Evolutionary conservation across 192 early-diverging fungal genomes (phyloP).

Genomic region (Lobosporangium transversale): DNA sequence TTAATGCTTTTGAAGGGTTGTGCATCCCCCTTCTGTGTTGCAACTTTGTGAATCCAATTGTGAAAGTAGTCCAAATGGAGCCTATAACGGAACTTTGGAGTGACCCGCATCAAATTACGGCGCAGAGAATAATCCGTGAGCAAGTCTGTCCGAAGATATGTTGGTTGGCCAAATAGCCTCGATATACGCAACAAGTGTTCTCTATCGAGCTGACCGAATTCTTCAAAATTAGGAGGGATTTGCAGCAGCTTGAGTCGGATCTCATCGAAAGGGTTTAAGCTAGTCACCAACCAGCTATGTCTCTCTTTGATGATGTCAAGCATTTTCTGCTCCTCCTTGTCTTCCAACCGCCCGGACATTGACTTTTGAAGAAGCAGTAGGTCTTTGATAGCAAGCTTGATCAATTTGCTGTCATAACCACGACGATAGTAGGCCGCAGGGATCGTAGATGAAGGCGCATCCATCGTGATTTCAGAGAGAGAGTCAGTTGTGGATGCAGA

Average conservation of each 20-base stretch:
- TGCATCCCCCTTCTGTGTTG: slow-evolving; percentile 11
- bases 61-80: slow-evolving; percentile 26
- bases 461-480: no score
- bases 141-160: background rate
- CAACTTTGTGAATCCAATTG: slow-evolving; percentile 21
- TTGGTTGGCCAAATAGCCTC: slow-evolving; percentile 1
- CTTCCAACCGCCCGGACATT: background rate
- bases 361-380: slow-evolving; percentile 21
- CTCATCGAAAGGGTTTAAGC: slow-evolving; percentile 28
- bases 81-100: slow-evolving; percentile 10
- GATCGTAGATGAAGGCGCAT: no score
- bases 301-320: slow-evolving; percentile 9
- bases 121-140: slow-evolving; percentile 2
- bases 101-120: background rate
- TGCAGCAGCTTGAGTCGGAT: slow-evolving; percentile 31
- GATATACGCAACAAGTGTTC: slow-evolving; percentile 9
- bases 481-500: no score
- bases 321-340: background rate
- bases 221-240: background rate
- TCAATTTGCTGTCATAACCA: slow-evolving; percentile 8
- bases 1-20: slow-evolving; percentile 11
- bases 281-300: slow-evolving; percentile 13
- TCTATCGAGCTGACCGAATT: background rate
- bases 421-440: slow-evolving; percentile 8
- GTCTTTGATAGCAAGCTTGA: slow-evolving; percentile 8